Conservation (phyloP, 345 rosid genomes). For the Clausena lansium region DNA sequence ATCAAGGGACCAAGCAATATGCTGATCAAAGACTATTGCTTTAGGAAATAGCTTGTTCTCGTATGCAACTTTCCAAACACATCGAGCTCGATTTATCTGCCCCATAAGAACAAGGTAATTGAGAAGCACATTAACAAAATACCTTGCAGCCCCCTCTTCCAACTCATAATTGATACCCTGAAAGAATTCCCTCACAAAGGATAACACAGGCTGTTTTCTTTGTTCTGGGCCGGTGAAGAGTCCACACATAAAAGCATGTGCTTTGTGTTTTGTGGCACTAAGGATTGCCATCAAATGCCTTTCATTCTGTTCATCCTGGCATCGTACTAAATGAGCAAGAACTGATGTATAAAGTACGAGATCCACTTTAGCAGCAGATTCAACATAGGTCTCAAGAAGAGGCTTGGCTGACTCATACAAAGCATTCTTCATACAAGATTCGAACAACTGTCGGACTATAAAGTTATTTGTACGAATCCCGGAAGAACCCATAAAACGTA, state of each 20-base stretch:
- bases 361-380: conserved; percentile 84
- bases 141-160: conserved; percentile 93
- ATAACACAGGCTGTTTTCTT: conserved; percentile 82
- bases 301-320: conserved; percentile 89
- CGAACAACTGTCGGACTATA: conserved; percentile 88
- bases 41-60: conserved; percentile 97
- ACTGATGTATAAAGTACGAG: conserved; percentile 91
- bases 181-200: conserved; percentile 86
- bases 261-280: conserved; percentile 74
- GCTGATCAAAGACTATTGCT: conserved; percentile 96
- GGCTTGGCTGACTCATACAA: conserved; percentile 86
- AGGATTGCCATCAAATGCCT: conserved; percentile 88
- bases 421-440: conserved; percentile 91
- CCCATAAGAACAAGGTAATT: conserved; percentile 98
- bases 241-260: conserved; percentile 86
- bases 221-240: conserved; percentile 94
- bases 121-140: conserved; percentile 89
- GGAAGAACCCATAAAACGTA: conserved; percentile 92
- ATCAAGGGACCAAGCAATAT: conserved; percentile 97
- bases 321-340: conserved; percentile 88
- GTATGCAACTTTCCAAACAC: conserved; percentile 96
- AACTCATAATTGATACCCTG: conserved; percentile 90
- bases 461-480: conserved; percentile 90
- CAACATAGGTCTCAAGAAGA: conserved; percentile 81
- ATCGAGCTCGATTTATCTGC: conserved; percentile 89